Evolutionary conservation across 192 early-diverging fungal genomes (phyloP), one percentile per base, ranked within the genome.

Genomic region (Coemansia sp.): DNA sequence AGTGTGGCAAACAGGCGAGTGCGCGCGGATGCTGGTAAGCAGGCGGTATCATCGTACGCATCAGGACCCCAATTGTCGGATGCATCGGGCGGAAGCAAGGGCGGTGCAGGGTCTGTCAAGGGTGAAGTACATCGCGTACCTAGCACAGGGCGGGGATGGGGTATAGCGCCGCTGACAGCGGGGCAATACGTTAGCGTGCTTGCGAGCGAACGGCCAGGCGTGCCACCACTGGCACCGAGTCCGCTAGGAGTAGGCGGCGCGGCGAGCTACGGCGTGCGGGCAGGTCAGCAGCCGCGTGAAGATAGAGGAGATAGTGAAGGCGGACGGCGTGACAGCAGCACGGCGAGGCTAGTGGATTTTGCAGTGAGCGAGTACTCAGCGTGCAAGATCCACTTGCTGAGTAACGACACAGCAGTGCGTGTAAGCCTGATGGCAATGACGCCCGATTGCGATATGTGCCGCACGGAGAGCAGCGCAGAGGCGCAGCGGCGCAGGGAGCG

Each of bases 341-440:
- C 34, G 23, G 58, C 51, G 23, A 65, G 55, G 56, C 57, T 69
- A n/a, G 24, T 70, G 9, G 69, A 69, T 30, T 71, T 56, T 59
- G 72, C 69, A 2, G 18, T 63, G 34, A 62, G 54, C 56, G 78
- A 81, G 60, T 75, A 81, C 48, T 56, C 78, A 10, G 67, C 69
- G 47, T 66, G 65, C 50, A 64, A 58, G 22, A 76, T 81, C 22
- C 66, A 76, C 27, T 27, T 81, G 32, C 25, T 56, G 19, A 75
- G 73, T 63, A 81, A 58, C 16, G 69, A 72, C 49, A 24, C 73
- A 0, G 65, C 64, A 19, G 78, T 76, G 44, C 73, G 73, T 22
- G 78, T 81, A 4, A 63, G 63, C 14, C 53, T 81, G 32, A 75
- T 81, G 78, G 78, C 78, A 5, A 30, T 81, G 26, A 60, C 78